Evolutionary conservation across 176 grass and related monocot genomes (phyloP).

Genomic region (Carex kokanica): DNA sequence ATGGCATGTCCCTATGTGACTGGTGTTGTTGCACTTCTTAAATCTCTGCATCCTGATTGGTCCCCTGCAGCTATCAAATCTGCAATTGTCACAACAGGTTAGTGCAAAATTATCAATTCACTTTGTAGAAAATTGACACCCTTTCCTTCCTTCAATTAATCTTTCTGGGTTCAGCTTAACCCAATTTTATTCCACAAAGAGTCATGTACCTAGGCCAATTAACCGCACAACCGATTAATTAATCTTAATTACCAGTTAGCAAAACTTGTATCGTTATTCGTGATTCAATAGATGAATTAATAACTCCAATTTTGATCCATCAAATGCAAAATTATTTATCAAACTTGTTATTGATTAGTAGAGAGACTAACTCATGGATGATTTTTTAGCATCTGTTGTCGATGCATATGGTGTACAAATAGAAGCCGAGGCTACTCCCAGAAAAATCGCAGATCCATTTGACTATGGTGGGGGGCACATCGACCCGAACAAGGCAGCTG

Average conservation of each 20-base stretch:
- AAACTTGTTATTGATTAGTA: neutral
- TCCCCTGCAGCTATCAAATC: constrained; percentile 62
- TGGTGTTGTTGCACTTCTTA: constrained; percentile 49
- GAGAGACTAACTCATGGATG: neutral
- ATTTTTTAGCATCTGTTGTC: constrained; percentile 33
- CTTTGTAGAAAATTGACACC: neutral
- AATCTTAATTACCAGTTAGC: neutral
- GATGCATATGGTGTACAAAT: constrained; percentile 38
- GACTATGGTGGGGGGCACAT: constrained; percentile 64
- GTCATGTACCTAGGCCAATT: neutral
- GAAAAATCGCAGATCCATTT: constrained; percentile 56
- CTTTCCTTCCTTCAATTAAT: neutral
- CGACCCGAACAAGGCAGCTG: constrained; percentile 28
- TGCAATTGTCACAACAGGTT: constrained; percentile 56
- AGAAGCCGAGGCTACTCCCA: constrained; percentile 33
- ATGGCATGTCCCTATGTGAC: constrained; percentile 62
- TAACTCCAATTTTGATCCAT: neutral
- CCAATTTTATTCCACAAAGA: neutral
- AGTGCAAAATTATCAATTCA: neutral
- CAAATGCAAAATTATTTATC: neutral
- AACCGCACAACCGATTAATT: neutral
- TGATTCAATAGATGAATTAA: neutral
- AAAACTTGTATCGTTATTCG: neutral
- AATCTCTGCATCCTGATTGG: constrained; percentile 58
- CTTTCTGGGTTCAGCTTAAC: neutral